A percentile compares a stretch with the other conserved stretches of the same genome.
These are phyloP conservation scores for Trichosporon faecale DNA, from an alignment of 1,284 basidiomycete species.

Conservation along the genomic window DNA sequence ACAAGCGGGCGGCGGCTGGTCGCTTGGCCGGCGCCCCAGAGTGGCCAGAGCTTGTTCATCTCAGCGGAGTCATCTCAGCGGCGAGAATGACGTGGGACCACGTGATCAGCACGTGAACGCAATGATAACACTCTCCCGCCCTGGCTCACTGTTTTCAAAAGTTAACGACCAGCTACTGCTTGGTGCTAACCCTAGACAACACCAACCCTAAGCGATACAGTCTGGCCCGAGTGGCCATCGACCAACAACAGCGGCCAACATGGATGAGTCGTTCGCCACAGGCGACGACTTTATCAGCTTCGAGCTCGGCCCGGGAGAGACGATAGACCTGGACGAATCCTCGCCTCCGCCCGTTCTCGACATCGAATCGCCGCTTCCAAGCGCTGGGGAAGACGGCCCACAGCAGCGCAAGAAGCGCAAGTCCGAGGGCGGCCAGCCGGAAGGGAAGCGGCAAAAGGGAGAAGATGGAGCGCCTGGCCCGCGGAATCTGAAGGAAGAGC, in stretches of 20 bases:
- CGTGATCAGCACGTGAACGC: not conserved
- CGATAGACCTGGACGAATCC: not conserved
- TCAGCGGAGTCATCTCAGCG: not conserved
- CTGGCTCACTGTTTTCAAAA: not conserved
- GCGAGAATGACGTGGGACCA: slow-evolving; percentile 8
- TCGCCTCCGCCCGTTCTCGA: not conserved
- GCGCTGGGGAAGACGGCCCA: not conserved
- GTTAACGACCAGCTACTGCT: not conserved
- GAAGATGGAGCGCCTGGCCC: slow-evolving; percentile 46
- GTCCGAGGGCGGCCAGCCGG: not conserved
- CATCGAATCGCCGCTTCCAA: not conserved
- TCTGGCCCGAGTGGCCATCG: slow-evolving; percentile 8
- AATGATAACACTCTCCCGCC: not conserved
- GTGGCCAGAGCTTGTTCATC: not conserved
- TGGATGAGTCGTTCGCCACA: slow-evolving; percentile 13
- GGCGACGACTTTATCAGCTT: slow-evolving; percentile 27
- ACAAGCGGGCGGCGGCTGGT: slow-evolving; percentile 3
- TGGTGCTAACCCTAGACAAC: not conserved
- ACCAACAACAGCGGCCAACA: not conserved
- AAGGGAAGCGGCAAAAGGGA: slow-evolving; percentile 5
- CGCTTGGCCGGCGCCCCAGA: not conserved
- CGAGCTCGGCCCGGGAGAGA: not conserved
- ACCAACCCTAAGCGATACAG: not conserved
- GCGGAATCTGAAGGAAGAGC: slow-evolving; percentile 61
- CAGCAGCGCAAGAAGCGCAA: slow-evolving; percentile 8